Conservation (phyloP, 164 flowering plant genomes). For the Tetrastigma voinierianum region DNA sequence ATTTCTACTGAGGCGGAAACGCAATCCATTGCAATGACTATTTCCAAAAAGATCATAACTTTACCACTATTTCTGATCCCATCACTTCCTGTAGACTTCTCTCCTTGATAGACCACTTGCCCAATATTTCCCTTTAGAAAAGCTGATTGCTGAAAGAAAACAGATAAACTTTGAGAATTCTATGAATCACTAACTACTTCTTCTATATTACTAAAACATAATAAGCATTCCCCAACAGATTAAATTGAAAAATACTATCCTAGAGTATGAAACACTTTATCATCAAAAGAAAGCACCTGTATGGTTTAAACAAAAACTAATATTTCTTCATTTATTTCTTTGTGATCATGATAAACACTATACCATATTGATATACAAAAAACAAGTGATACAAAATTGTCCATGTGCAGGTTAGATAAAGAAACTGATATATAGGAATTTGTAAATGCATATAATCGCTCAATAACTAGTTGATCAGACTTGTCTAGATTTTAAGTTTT, state of each 20-base stretch:
- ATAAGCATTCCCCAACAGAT: background rate
- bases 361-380: background rate
- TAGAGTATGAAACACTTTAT: background rate
- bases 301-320: background rate
- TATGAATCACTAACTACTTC: background rate
- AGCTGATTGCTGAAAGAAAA: constrained; percentile 47
- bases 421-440: background rate
- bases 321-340: background rate
- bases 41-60: constrained; percentile 13
- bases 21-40: no score
- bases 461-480: background rate
- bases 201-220: background rate
- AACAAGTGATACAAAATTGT: background rate
- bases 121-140: constrained; percentile 28
- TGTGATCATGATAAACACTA: background rate
- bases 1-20: no score
- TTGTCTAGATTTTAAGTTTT: background rate
- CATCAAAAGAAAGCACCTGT: background rate
- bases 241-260: background rate
- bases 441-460: background rate
- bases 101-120: constrained; percentile 26
- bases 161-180: background rate
- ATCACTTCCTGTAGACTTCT: constrained; percentile 36
- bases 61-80: constrained; percentile 30
- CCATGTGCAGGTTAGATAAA: background rate